Evolutionary conservation across 129 eudicot genomes (phyloP).

Genomic region (Ambrosia trifida): DNA sequence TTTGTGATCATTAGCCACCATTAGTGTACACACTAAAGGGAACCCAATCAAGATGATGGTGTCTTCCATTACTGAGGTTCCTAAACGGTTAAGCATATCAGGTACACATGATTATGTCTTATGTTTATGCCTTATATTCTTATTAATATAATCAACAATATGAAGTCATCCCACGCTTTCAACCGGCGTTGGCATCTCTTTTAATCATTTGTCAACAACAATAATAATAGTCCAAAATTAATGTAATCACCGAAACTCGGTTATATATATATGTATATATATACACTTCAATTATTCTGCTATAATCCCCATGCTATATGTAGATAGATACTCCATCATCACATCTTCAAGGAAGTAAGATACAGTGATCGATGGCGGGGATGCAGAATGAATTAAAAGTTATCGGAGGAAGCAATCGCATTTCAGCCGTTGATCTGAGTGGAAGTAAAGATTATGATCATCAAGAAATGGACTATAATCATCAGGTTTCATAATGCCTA

Average conservation of each 20-base stretch:
- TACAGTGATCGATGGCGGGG: slow-evolving; percentile 36
- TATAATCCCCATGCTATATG: not conserved
- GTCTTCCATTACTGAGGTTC: too few species aligned
- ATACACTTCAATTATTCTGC: not conserved
- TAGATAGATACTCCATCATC: slow-evolving; percentile 15
- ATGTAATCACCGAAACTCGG: not conserved
- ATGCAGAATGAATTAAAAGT: slow-evolving; percentile 37
- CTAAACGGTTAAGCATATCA: too few species aligned
- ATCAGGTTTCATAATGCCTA: slow-evolving; percentile 34
- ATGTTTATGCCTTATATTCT: too few species aligned
- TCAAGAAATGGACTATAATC: slow-evolving; percentile 33
- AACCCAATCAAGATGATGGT: too few species aligned
- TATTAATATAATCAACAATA: too few species aligned
- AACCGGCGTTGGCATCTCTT: slow-evolving; percentile 29
- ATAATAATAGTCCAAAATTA: slow-evolving; percentile 22
- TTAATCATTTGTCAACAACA: slow-evolving; percentile 15
- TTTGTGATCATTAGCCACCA: too few species aligned
- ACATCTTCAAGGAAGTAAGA: not conserved
- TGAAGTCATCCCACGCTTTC: slow-evolving; percentile 17
- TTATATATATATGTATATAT: not conserved
- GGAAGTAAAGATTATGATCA: slow-evolving; percentile 32
- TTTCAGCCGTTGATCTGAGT: slow-evolving; percentile 38
- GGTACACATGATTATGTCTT: too few species aligned
- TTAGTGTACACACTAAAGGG: too few species aligned
- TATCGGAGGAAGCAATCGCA: slow-evolving; percentile 55